A percentile compares a stretch with the other conserved stretches of the same genome.
Conservation (phyloP, 2,329 filamentous ascomycete genomes). For the Herpotrichia juniperi region DNA sequence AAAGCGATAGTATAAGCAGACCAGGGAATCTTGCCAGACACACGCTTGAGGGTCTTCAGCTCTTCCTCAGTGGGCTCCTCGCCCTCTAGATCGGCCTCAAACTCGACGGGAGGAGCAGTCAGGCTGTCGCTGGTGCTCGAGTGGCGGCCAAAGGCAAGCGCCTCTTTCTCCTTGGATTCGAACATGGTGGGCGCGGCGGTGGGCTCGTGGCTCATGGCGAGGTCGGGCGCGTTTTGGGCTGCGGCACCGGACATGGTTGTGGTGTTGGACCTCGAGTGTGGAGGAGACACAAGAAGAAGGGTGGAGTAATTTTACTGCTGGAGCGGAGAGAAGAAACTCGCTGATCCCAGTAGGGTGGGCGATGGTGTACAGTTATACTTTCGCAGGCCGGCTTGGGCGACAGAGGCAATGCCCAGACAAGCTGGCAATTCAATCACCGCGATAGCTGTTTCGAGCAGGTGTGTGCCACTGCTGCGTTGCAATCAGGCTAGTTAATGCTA, state of each 20-base stretch:
- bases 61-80: slow-evolving; percentile 67
- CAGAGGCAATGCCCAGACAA: slow-evolving; percentile 1
- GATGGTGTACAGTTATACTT: slow-evolving; percentile 11
- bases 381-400: slow-evolving; percentile 10
- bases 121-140: slow-evolving; percentile 24
- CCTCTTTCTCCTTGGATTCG: slow-evolving; percentile 41
- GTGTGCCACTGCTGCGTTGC: slow-evolving; percentile 28
- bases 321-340: slow-evolving; percentile 3
- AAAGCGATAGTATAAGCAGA: slow-evolving; percentile 73
- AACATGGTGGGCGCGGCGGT: slow-evolving; percentile 37
- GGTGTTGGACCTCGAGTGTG: background rate
- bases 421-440: slow-evolving; percentile 1
- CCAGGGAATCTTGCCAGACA: slow-evolving; percentile 69
- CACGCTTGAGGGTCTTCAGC: slow-evolving; percentile 64
- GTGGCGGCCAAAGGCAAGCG: slow-evolving; percentile 19
- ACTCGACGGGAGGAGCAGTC: slow-evolving; percentile 27
- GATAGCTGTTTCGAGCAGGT: slow-evolving; percentile 38
- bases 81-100: slow-evolving; percentile 40
- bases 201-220: slow-evolving; percentile 45
- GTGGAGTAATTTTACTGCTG: slow-evolving; percentile 3
- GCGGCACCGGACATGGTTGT: slow-evolving; percentile 37
- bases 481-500: slow-evolving; percentile 32
- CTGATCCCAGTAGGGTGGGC: slow-evolving; percentile 6
- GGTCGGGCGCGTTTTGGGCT: slow-evolving; percentile 38
- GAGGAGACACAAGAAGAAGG: slow-evolving; percentile 6